Evolutionary conservation across 768 basidiomycete species (phyloP).

Genomic region (Boletus vinaceobasis): DNA sequence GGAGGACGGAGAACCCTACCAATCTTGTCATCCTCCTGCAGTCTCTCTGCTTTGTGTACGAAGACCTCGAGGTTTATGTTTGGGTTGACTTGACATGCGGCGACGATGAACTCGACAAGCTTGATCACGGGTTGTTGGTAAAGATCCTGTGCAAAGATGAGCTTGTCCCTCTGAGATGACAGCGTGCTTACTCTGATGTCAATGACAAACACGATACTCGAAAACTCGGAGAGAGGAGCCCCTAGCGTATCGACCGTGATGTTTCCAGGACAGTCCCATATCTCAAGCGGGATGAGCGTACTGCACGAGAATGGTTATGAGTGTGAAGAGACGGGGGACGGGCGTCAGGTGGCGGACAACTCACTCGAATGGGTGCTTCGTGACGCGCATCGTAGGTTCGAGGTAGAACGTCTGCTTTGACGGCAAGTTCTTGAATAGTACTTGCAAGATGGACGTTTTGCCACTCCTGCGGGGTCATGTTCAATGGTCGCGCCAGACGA

Average conservation of each 20-base stretch:
- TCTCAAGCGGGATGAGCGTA: conserved; percentile 86
- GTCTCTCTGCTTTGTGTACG: conserved; percentile 91
- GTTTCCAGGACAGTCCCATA: conserved; percentile 94
- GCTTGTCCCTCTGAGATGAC: neutral
- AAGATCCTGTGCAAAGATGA: conserved; percentile 52
- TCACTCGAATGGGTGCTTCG: conserved; percentile 78
- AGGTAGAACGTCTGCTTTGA: conserved; percentile 88
- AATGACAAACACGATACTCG: conserved; percentile 88
- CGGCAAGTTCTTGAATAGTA: conserved; percentile 82
- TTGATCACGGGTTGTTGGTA: conserved; percentile 82
- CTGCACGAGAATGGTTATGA: conserved; percentile 37
- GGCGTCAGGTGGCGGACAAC: conserved; percentile 26
- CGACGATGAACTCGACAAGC: conserved; percentile 76
- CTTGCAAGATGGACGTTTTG: conserved; percentile 88
- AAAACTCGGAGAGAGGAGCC: conserved; percentile 71
- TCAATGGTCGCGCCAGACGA: neutral
- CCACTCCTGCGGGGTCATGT: conserved; percentile 59
- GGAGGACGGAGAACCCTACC: conserved; percentile 44
- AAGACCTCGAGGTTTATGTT: conserved; percentile 84
- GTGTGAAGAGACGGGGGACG: neutral
- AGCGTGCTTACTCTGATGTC: conserved; percentile 75
- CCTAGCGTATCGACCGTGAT: conserved; percentile 77
- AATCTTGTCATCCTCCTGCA: conserved; percentile 88
- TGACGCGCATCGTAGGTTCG: conserved; percentile 78
- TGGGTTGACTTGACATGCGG: conserved; percentile 73